These are phyloP conservation scores for Hanseniaspora singularis DNA, from an alignment of 805 yeast genomes.

Conservation along the genomic window DNA sequence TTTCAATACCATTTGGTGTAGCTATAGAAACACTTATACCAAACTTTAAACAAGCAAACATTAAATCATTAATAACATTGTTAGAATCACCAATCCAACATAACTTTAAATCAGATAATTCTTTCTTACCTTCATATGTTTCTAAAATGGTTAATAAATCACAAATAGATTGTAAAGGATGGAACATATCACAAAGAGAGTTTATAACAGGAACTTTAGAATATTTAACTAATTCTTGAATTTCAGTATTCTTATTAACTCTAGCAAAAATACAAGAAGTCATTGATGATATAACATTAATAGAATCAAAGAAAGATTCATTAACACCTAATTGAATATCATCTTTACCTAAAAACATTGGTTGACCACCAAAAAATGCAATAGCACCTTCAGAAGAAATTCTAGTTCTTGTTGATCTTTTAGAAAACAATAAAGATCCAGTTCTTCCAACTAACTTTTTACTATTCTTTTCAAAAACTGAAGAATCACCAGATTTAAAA, in stretches of 20 bases:
- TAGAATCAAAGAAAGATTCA: conserved; percentile 79
- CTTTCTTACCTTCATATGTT: conserved; percentile 44
- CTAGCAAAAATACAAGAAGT: conserved; percentile 95
- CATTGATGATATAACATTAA: conserved; percentile 87
- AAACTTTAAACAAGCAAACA: conserved; percentile 70
- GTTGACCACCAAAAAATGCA: conserved; percentile 83
- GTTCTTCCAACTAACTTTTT: conserved; percentile 64
- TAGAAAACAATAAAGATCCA: conserved; percentile 72
- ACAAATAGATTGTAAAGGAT: conserved; percentile 91
- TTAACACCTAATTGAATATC: conserved; percentile 95
- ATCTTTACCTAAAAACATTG: conserved; percentile 91
- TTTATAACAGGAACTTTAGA: conserved; percentile 87
- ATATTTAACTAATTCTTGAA: conserved; percentile 60
- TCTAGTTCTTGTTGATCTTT: conserved; percentile 91
- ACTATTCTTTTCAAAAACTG: conserved; percentile 30
- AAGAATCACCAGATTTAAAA: conserved; percentile 43
- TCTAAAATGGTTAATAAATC: conserved; percentile 82
- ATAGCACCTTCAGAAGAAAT: conserved; percentile 92
- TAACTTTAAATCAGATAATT: conserved; percentile 44
- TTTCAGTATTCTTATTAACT: conserved; percentile 75
- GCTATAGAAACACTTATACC: conserved; percentile 78
- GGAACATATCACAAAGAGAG: conserved; percentile 83
- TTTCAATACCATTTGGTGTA: conserved; percentile 64
- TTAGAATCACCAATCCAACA: conserved; percentile 97
- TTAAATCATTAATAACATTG: conserved; percentile 86